Evolutionary conservation across 805 yeast genomes (phyloP).

Genomic region (Cyberlindnera veronae): DNA sequence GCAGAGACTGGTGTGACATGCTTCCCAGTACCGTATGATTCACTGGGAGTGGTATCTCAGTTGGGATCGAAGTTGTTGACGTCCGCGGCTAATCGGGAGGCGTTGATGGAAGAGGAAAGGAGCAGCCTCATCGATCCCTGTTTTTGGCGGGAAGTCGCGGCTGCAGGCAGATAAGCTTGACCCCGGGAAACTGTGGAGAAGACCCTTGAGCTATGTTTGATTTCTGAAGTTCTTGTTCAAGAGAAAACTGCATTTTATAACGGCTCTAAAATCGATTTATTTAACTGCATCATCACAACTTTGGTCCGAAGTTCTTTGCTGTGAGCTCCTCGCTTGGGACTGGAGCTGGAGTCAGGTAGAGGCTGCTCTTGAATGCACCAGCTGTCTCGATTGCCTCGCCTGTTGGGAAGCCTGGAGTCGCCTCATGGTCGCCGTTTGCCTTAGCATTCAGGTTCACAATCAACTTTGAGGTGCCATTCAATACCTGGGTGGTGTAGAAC

Average conservation of each 20-base stretch:
- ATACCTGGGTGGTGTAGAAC: slow-evolving; percentile 47
- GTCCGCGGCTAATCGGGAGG: no score
- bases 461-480: slow-evolving; percentile 38
- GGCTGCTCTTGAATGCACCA: slow-evolving; percentile 53
- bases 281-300: slow-evolving; percentile 14
- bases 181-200: not conserved
- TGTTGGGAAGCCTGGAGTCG: slow-evolving; percentile 39
- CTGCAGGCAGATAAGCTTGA: slow-evolving; percentile 2
- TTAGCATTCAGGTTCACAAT: slow-evolving; percentile 63
- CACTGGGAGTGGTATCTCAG: no score
- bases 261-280: not conserved
- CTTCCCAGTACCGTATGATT: no score
- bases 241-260: no score
- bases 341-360: slow-evolving; percentile 60
- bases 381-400: slow-evolving; percentile 44
- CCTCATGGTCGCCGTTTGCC: slow-evolving; percentile 24
- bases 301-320: slow-evolving; percentile 17
- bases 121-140: no score
- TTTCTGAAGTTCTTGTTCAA: not conserved
- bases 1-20: not conserved
- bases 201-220: not conserved
- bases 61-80: no score
- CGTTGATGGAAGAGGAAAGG: not conserved
- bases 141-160: not conserved
- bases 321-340: slow-evolving; percentile 41